Evolutionary conservation across 1,284 basidiomycete genomes (phyloP).

Genomic region (Kalmanozyma brasiliensis): DNA sequence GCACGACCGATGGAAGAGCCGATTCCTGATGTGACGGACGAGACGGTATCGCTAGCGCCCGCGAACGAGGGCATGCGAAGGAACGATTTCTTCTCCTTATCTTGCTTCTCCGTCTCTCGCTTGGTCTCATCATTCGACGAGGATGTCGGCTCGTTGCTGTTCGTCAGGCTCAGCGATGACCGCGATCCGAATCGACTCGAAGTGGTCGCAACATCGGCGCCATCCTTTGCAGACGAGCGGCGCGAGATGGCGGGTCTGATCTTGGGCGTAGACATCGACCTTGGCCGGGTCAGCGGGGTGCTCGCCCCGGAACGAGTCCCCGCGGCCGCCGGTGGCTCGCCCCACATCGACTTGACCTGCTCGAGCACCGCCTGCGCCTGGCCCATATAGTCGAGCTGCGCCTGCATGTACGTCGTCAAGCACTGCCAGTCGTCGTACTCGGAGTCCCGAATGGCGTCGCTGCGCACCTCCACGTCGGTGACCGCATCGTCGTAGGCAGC

Average conservation of each 20-base stretch:
- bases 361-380: conserved; percentile 54
- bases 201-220: conserved; percentile 6
- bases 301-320: conserved; percentile 7
- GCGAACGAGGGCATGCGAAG: conserved; percentile 45
- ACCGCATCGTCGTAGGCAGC: conserved; percentile 58
- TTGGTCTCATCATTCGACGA: conserved; percentile 16
- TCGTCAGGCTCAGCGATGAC: conserved; percentile 30
- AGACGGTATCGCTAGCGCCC: conserved; percentile 28
- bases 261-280: conserved; percentile 18
- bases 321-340: conserved; percentile 9
- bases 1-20: conserved; percentile 30
- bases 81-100: conserved; percentile 26
- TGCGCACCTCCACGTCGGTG: conserved; percentile 52
- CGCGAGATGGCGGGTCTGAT: conserved; percentile 28
- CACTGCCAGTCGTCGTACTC: conserved; percentile 55
- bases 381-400: conserved; percentile 50
- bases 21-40: conserved; percentile 31
- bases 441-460: conserved; percentile 47
- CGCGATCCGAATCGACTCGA: conserved; percentile 20
- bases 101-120: conserved; percentile 1
- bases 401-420: conserved; percentile 52
- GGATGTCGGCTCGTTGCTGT: conserved; percentile 10
- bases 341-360: conserved; percentile 45
- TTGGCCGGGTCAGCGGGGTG: conserved; percentile 17
- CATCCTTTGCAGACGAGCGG: conserved; percentile 25